Evolutionary conservation across 2,329 filamentous ascomycete genomes (phyloP).

Genomic region (Dichotomopilus funicola): DNA sequence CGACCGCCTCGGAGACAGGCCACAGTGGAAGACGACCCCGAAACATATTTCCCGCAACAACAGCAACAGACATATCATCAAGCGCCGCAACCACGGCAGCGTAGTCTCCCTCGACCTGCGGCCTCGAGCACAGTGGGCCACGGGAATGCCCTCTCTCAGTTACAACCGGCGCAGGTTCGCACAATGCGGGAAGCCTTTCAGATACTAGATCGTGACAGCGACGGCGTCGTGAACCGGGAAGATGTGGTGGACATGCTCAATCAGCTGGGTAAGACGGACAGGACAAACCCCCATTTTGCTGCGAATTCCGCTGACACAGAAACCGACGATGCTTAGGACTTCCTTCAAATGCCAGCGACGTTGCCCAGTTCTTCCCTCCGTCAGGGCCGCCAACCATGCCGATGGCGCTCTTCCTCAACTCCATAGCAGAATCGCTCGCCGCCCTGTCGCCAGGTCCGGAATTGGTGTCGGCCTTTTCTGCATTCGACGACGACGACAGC

Average conservation of each 20-base stretch:
- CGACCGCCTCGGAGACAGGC: constrained; percentile 31
- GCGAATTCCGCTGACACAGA: constrained; percentile 2
- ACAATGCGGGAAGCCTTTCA: constrained; percentile 90
- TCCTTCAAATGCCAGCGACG: constrained; percentile 61
- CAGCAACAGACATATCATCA: neutral
- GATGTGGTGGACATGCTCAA: constrained; percentile 83
- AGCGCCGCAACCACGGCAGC: neutral
- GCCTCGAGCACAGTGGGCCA: constrained; percentile 9
- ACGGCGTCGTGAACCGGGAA: constrained; percentile 72
- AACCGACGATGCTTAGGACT: constrained; percentile 48
- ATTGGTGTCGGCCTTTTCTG: constrained; percentile 81
- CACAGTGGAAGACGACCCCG: constrained; percentile 11
- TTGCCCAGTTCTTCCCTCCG: constrained; percentile 78
- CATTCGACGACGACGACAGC: constrained; percentile 92
- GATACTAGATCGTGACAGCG: constrained; percentile 83
- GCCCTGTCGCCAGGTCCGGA: constrained; percentile 72
- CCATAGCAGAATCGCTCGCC: constrained; percentile 66
- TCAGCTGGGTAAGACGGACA: constrained; percentile 59
- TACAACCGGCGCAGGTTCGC: constrained; percentile 76
- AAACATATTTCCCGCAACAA: constrained; percentile 9
- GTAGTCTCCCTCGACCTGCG: constrained; percentile 8
- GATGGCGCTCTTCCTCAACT: constrained; percentile 79
- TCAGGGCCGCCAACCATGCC: constrained; percentile 66
- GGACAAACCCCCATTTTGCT: neutral
- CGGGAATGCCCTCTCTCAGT: constrained; percentile 56